Evolutionary conservation across 2,329 filamentous ascomycete genomes (phyloP).

Genomic region (Calonectria fujianensis): DNA sequence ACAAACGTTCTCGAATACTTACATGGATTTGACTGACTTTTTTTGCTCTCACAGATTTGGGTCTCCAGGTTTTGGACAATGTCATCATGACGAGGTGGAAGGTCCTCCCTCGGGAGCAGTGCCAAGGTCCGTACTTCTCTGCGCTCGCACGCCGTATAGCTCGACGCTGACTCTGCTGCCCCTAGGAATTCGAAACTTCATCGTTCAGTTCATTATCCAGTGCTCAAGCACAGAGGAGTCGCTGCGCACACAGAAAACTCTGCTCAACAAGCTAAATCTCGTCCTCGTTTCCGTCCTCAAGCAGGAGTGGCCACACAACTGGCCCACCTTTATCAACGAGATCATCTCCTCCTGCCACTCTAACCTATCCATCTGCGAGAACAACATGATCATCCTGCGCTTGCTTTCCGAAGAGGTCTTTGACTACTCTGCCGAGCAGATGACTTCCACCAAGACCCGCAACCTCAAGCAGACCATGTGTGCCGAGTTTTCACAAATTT

Average conservation of each 20-base stretch:
- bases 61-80: conserved; percentile 96
- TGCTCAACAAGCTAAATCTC: conserved; percentile 98
- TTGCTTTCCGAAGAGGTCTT: conserved; percentile 98
- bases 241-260: conserved; percentile 87
- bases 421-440: conserved; percentile 98
- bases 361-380: conserved; percentile 97
- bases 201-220: conserved; percentile 98
- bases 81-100: conserved; percentile 99
- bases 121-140: conserved; percentile 78
- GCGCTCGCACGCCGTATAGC: conserved; percentile 24
- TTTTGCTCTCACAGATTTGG: conserved; percentile 78
- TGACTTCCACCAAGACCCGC: conserved; percentile 98
- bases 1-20: conserved; percentile 16
- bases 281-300: conserved; percentile 98
- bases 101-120: conserved; percentile 95
- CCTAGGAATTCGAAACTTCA: conserved; percentile 97
- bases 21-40: conserved; percentile 52
- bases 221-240: conserved; percentile 93
- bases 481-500: conserved; percentile 98
- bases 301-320: conserved; percentile 99
- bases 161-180: conserved; percentile 42
- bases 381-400: conserved; percentile 99
- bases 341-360: conserved; percentile 97
- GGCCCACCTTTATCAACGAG: conserved; percentile 99
- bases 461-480: conserved; percentile 99